These are phyloP conservation scores for Epichloe uncinata DNA, from an alignment of 2,329 filamentous ascomycete genomes.

Conservation along the genomic window DNA sequence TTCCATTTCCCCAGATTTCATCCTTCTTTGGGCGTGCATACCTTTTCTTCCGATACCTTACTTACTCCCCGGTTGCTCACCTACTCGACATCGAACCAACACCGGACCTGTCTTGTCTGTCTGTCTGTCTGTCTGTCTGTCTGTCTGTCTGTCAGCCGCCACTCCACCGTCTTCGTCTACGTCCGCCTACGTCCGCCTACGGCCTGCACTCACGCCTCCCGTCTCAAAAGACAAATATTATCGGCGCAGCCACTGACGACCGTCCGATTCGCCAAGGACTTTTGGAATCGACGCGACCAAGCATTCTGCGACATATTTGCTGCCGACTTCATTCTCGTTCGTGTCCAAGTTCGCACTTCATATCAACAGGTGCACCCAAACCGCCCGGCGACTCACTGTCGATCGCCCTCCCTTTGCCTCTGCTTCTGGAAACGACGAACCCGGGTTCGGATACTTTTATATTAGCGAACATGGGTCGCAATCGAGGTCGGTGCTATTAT, in stretches of 20 bases:
- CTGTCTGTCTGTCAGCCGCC: background rate
- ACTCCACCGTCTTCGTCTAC: background rate
- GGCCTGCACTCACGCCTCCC: background rate
- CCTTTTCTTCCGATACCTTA: background rate
- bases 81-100: background rate
- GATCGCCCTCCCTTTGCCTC: background rate
- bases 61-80: background rate
- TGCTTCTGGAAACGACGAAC: background rate
- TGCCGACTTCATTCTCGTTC: background rate
- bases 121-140: background rate
- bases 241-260: background rate
- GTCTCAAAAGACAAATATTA: background rate
- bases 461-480: constrained; percentile 35
- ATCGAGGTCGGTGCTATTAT: constrained; percentile 34
- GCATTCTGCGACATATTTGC: background rate
- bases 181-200: background rate
- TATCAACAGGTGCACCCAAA: background rate
- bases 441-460: background rate
- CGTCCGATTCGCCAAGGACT: background rate
- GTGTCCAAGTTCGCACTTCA: too few species aligned
- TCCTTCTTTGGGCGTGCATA: background rate
- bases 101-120: background rate
- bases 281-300: background rate
- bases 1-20: background rate
- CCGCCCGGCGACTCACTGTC: background rate